These are phyloP conservation scores for Trichoderma sp. DNA, from an alignment of 2,329 filamentous ascomycete species.

Conservation along the genomic window DNA sequence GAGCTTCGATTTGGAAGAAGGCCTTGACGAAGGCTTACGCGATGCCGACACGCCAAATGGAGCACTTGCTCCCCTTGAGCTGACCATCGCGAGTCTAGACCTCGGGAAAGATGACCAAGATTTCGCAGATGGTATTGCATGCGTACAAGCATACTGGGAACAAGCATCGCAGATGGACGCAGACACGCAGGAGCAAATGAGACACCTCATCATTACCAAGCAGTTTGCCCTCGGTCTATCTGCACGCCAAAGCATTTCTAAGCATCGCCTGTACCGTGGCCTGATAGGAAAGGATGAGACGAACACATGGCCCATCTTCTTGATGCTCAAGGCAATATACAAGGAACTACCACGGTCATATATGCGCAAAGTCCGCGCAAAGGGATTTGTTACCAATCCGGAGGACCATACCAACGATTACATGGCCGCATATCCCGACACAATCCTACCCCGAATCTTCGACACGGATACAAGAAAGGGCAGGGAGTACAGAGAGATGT, in stretches of 20 bases:
- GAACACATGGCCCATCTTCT: not conserved
- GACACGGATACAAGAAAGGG: not conserved
- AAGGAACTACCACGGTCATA: not conserved
- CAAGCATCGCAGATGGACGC: not conserved
- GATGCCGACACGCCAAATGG: too few relatives aligned
- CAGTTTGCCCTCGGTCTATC: not conserved
- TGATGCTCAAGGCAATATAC: not conserved
- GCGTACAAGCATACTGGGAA: not conserved
- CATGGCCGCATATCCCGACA: fast-evolving
- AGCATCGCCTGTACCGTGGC: not conserved
- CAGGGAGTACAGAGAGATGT: not conserved
- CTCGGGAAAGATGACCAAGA: not conserved
- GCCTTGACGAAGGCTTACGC: too few relatives aligned
- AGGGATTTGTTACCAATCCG: not conserved
- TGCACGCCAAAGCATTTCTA: not conserved
- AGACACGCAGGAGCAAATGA: not conserved
- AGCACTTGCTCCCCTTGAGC: not conserved
- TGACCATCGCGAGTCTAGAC: not conserved
- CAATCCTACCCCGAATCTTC: not conserved
- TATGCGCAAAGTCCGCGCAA: not conserved
- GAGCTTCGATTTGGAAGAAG: too few relatives aligned
- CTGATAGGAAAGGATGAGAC: not conserved
- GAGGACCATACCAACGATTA: not conserved
- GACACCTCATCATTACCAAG: not conserved
- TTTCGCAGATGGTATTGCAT: not conserved